Base-by-base conservation (phyloP, 768 basidiomycete species). In the Pulveroboletus ravenelii region DNA sequence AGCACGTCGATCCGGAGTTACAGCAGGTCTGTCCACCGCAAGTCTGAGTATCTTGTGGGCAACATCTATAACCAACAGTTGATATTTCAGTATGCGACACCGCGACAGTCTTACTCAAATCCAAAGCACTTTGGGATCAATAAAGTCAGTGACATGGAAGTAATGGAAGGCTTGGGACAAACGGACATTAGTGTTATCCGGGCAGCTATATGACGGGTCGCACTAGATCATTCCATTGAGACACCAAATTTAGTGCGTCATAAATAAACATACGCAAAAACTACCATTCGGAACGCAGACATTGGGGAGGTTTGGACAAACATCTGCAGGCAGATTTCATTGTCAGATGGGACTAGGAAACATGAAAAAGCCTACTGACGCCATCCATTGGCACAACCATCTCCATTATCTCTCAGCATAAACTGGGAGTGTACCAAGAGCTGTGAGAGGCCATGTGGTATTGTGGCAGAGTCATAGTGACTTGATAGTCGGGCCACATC, bases 11-110 rank as follows among this genome's bases (percentile, higher is more conserved):
- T 29, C 51, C 56, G 14, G 50, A 0, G 1, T 10, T 0, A 23
- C 62, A 64, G 15, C 63, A 64, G 25, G 14, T 2, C 10, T 14
- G 25, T 3, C 55, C 55, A 23, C 41, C 43, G 17, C 61, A 62
- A 1, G 46, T 61, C 27, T 61, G 47, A 9, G 53, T 15, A 2
- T 25, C 8, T 23, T 41, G 18, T 10, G 62, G 52, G n/a, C 62
- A 63, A 23, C 62, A 63, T 12, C 62, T 63, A 25, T 12, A 31
- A 18, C 5, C 12, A 10, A 14, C 5, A 3, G 43, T n/a, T 44
- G 20, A 42, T 3, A 27, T 14, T 23, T n/a, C 6, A 8, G 15
- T 6, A 40, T 4, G 29, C 14, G 8, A 31, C 0, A 25, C 12
- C n/a, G 12, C 2, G 34, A 18, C 17, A 15, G 44, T 32, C 57